Conservation (phyloP, 2,329 filamentous ascomycete species). For the Exophiala sp. region DNA sequence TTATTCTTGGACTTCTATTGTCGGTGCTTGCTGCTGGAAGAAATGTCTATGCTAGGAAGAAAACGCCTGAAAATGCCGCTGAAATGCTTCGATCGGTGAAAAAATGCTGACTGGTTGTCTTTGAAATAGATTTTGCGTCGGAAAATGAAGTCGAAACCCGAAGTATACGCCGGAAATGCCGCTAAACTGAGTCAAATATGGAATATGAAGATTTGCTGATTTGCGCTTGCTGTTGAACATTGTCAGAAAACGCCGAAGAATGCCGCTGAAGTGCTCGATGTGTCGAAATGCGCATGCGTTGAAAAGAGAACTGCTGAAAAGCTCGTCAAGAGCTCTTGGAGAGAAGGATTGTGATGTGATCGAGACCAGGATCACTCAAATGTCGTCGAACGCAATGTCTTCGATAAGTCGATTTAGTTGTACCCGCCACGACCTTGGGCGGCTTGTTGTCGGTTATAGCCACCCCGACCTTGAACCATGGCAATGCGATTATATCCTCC, state of each 20-base stretch:
- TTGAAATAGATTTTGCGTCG: not conserved
- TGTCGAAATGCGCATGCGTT: conserved; percentile 48
- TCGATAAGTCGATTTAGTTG: conserved; percentile 28
- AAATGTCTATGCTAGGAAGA: conserved; percentile 10
- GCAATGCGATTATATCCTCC: conserved; percentile 21
- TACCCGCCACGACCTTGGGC: conserved; percentile 35
- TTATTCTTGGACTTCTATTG: not conserved
- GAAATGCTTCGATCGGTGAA: not conserved
- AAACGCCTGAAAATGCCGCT: conserved; percentile 10
- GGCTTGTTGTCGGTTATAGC: conserved; percentile 31
- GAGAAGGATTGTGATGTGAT: conserved; percentile 4
- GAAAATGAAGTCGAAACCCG: too few species aligned
- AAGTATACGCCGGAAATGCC: conserved; percentile 9
- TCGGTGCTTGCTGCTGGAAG: not conserved
- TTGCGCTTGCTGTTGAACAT: too few species aligned
- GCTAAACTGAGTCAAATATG: conserved; percentile 7
- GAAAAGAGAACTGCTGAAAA: not conserved
- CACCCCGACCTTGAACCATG: conserved; percentile 24
- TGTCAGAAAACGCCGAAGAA: too few species aligned
- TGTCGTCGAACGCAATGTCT: not conserved
- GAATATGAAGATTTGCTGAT: conserved; percentile 11
- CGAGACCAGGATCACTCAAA: conserved; percentile 11
- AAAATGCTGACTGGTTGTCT: not conserved
- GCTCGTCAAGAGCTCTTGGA: conserved; percentile 14
- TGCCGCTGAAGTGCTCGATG: too few species aligned